Base-by-base conservation (phyloP, 208 protist species). In the Leishmania major region DNA sequence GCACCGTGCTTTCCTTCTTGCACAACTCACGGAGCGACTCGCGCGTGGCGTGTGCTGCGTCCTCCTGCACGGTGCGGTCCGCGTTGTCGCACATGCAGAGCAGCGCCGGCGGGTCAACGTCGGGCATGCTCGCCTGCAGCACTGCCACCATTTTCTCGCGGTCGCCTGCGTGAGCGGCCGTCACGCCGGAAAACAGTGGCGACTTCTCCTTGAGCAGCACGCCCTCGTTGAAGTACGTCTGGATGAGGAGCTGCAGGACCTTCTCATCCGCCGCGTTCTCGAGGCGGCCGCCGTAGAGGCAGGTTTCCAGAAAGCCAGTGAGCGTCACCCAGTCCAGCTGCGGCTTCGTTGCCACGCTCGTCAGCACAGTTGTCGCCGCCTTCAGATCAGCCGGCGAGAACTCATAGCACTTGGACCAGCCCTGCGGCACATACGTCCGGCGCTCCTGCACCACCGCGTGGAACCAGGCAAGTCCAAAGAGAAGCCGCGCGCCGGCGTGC, bases 381-480 rank as follows among this genome's bases (percentile, higher is more conserved):
- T 98, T 97, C 3, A 99, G 89, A 83, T 99, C 98, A 6, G 98
- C 92, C 13, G 88, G 82, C 1, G 96, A 97, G 88, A 99, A 99
- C 84, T 99, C 99, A 93, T 99, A 99, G 80, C 95, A 99, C 90
- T 99, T 98, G 69, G 94, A 93, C 98, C 98, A 99, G 53, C 98
- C 99, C 84, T 99, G 99, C 22, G 99, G 99, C 67, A 99, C 96
- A 87, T 97, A 99, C 22, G 91, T 97, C 66, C 98, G 93, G n/a
- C 99, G 92, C 87, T 99, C 98, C 89, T 99, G 97, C 79, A 99
- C 85, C 17, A 99, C 77, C 11, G 97, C 97, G 87, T 99, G 99
- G 81, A 99, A 99, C 95, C 96, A 99, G 22, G 97, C 95, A 13
- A 99, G 90, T 15, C 95, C 91, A 83, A 99, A 98, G 0, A 99